Evolutionary conservation across 2,329 filamentous ascomycete species (phyloP).

Genomic region (Fusarium domesticum): DNA sequence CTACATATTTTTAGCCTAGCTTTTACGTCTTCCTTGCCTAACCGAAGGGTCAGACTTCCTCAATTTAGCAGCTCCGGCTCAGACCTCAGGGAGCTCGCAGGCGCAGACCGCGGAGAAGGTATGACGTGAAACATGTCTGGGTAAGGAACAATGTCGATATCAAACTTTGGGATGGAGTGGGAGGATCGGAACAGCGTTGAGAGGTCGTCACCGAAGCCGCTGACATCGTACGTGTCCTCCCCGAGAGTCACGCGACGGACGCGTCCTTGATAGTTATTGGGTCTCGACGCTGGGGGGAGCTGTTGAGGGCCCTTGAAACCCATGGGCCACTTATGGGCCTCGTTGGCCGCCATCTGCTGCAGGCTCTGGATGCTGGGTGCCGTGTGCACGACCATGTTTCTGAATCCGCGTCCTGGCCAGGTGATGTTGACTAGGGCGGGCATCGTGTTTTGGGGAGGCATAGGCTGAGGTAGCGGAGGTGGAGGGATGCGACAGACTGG

Average conservation of each 20-base stretch:
- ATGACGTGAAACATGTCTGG: constrained; percentile 8
- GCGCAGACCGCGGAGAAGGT: constrained; percentile 16
- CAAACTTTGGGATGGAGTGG: constrained; percentile 24
- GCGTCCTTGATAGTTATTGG: no score
- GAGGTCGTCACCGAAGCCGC: constrained; percentile 29
- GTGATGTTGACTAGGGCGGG: constrained; percentile 28
- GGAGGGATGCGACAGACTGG: constrained; percentile 1
- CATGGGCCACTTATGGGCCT: constrained; percentile 18
- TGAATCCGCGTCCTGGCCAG: constrained; percentile 30
- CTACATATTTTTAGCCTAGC: no score
- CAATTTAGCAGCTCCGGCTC: no score
- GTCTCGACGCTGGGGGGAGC: constrained; percentile 7
- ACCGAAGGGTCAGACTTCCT: no score
- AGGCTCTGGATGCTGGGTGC: constrained; percentile 35
- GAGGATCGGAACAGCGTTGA: constrained; percentile 19
- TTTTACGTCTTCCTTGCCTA: no score
- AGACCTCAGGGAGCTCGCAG: constrained; percentile 13
- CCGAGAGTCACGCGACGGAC: constrained; percentile 25
- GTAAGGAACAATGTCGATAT: constrained; percentile 14
- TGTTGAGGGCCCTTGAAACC: constrained; percentile 9
- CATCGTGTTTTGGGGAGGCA: constrained; percentile 11
- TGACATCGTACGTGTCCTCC: constrained; percentile 24
- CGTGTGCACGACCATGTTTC: constrained; percentile 31
- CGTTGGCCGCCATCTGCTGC: constrained; percentile 15
- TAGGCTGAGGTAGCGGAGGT: constrained; percentile 2